Percentiles rank a stretch among this genome's conserved stretches.
phyloP scores from a whole-genome alignment of 2,329 filamentous ascomycete species.

The Didymellaceae sp. region DNA sequence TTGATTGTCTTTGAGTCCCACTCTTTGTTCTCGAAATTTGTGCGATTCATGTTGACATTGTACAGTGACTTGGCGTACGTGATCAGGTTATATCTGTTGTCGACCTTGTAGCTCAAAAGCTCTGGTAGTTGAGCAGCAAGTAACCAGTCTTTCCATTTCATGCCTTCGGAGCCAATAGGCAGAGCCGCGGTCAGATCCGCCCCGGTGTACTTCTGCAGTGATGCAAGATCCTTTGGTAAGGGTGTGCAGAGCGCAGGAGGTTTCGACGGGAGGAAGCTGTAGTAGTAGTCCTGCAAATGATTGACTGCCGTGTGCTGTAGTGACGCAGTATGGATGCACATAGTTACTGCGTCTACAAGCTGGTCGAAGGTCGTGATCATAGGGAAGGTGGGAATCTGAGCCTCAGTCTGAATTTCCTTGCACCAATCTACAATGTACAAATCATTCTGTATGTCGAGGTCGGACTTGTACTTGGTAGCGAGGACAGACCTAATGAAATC shows the following conservation, averaged over 20 bases:
- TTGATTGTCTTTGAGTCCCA: constrained; percentile 10
- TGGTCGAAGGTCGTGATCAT: constrained; percentile 6
- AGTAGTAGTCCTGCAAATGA: constrained; percentile 20
- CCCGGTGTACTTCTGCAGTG: constrained; percentile 8
- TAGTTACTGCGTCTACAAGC: constrained; percentile 12
- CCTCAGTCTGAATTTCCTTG: constrained; percentile 8
- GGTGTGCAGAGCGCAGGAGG: constrained; percentile 13
- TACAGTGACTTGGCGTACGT: constrained; percentile 17
- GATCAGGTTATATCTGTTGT: constrained; percentile 11
- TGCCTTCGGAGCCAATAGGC: constrained; percentile 3
- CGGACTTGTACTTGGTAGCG: constrained; percentile 12
- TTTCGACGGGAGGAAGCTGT: constrained; percentile 17
- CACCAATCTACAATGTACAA: constrained; percentile 4
- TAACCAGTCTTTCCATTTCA: constrained; percentile 20
- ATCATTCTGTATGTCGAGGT: constrained; percentile 8
- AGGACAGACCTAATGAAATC: constrained; percentile 10
- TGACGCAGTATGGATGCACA: constrained; percentile 18
- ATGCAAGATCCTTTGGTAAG: constrained; percentile 5
- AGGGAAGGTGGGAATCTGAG: constrained; percentile 10
- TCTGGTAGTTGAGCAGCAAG: constrained; percentile 15
- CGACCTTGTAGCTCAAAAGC: constrained; percentile 16
- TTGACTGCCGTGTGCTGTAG: constrained; percentile 18
- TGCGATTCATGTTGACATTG: constrained; percentile 15
- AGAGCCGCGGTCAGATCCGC: constrained; percentile 11
- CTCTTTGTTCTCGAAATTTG: constrained; percentile 3